Evolutionary conservation across 345 rosid species (phyloP), one percentile per base, ranked within the genome.

Genomic region (Aegle marmelos): DNA sequence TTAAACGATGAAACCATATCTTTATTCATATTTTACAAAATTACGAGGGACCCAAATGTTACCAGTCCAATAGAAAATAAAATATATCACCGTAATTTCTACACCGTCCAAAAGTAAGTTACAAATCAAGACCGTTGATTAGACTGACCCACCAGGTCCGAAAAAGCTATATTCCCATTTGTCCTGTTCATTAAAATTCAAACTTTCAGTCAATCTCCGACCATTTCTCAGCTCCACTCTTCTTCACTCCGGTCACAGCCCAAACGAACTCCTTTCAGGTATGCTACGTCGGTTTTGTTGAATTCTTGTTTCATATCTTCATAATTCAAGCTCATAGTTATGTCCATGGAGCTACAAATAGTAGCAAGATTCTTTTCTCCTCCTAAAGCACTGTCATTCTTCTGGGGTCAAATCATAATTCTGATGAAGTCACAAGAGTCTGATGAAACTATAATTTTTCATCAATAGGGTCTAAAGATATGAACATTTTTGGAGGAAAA

Each of bases 131-230:
- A 45, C 78, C 78, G 78, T 75, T 64, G 17, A 75, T 30, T n/a
- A 45, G n/a, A 30, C 58, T 74, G 77, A 19, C 58, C 70, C 69
- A 62, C 77, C 6, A 10, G n/a, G n/a, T n/a, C n/a, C n/a, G n/a
- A n/a, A 28, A 41, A 75, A 31, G 78, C 78, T 75, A 3, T 33
- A 19, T 33, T 45, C 33, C 48, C 30, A 63, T 75, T 63, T 63
- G 78, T 64, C 60, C 24, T 31, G 36, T 22, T 22, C 22, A 66
- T 48, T 50, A 64, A 75, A 74, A 30, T 64, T 64, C 78, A 75
- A 75, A 75, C 78, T 64, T 31, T 22, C 78, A 50, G n/a, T 30
- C 78, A 50, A 4, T 75, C 78, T 64, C 48, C 70, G 28, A 61
- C 56, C 58, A 39, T 17, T 41, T 41, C 68, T 56, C 13, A 19